Percentiles rank a stretch among this genome's conserved stretches.
phyloP scores from a whole-genome alignment of 2,329 filamentous ascomycete species.

The Penicillium sclerotiorum region DNA sequence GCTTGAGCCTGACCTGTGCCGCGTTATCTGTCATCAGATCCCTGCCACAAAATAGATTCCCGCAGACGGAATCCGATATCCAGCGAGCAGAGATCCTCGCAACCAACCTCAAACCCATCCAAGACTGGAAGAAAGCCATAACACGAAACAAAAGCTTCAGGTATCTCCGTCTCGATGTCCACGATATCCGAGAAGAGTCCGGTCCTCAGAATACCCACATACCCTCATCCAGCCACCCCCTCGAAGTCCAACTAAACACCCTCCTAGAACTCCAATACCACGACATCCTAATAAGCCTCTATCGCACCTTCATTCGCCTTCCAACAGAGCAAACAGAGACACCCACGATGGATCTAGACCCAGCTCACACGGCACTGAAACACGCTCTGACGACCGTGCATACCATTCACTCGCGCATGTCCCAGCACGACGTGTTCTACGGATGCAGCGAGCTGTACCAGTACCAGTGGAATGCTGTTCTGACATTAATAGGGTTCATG shows the following conservation, averaged over 20 bases:
- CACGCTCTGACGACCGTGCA: neutral
- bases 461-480: neutral
- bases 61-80: too few relatives aligned
- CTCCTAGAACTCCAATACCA: conserved; percentile 1
- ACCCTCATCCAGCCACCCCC: neutral
- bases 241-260: neutral
- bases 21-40: neutral
- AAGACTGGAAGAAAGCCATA: neutral
- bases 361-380: neutral
- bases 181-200: neutral
- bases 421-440: neutral
- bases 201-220: neutral
- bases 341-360: neutral
- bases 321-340: too few relatives aligned
- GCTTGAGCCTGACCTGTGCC: neutral
- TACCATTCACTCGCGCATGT: neutral
- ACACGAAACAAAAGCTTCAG: neutral
- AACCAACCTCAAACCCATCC: neutral
- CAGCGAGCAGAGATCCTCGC: neutral
- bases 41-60: neutral
- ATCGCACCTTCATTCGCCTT: neutral
- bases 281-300: neutral
- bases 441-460: neutral
- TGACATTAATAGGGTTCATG: neutral
- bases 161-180: neutral